Percentiles rank a stretch among this genome's conserved stretches.
phyloP scores from a whole-genome alignment of 257 asterid species.

The Plantago ovata region DNA sequence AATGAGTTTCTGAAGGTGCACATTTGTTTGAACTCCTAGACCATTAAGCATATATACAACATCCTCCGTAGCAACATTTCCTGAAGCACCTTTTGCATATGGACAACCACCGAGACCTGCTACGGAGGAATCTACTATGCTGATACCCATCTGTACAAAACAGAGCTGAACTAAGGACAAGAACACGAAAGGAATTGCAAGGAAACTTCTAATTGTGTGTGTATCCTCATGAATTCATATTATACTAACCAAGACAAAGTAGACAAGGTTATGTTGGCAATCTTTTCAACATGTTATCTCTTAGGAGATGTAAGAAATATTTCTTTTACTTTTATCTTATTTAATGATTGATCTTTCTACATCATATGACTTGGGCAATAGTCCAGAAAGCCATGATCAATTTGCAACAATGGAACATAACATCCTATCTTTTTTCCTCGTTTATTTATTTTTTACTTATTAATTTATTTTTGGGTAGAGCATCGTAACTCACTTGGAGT shows the following conservation, averaged over 20 bases:
- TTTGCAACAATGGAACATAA: no score
- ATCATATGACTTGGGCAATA: no score
- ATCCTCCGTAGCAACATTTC: slow-evolving; percentile 96
- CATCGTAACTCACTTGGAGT: slow-evolving; percentile 58
- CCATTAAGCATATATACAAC: slow-evolving; percentile 92
- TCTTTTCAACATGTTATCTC: no score
- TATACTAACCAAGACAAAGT: no score
- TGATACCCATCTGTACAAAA: slow-evolving; percentile 74
- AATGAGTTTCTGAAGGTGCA: slow-evolving; percentile 61
- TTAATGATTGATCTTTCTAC: no score
- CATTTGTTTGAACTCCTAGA: slow-evolving; percentile 70
- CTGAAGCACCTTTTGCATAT: slow-evolving; percentile 94
- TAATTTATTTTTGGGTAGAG: not conserved
- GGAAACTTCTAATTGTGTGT: not conserved
- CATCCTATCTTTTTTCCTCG: no score
- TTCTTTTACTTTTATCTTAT: no score
- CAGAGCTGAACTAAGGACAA: not conserved
- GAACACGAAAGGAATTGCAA: not conserved
- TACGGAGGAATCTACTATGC: slow-evolving; percentile 76
- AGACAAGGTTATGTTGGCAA: no score
- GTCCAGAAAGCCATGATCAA: no score
- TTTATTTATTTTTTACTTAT: no score
- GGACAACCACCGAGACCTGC: slow-evolving; percentile 98
- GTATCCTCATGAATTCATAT: no score
- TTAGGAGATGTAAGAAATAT: no score